phyloP scores from a whole-genome alignment of 441 rosid genomes.

The Syzygium malaccense region DNA sequence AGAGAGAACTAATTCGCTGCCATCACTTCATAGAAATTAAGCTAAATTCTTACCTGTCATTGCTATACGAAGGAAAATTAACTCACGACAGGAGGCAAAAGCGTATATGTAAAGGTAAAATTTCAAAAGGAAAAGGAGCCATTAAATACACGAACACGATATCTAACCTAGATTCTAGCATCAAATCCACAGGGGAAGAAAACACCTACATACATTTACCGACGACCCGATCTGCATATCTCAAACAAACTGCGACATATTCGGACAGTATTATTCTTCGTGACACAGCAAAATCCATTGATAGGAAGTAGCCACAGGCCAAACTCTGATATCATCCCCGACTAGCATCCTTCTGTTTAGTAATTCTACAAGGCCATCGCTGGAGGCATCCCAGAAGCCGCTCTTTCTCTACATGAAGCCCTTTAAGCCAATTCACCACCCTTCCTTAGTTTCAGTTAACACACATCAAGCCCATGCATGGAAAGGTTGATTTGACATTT shows the following conservation, averaged over 20 bases:
- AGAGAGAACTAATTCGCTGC: background rate
- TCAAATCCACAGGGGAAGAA: background rate
- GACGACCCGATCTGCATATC: background rate
- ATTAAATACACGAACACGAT: background rate
- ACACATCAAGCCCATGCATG: background rate
- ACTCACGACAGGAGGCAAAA: background rate
- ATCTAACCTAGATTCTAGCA: background rate
- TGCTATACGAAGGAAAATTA: background rate
- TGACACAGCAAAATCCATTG: background rate
- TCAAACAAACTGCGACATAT: background rate
- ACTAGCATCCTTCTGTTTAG: background rate
- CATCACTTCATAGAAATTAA: background rate
- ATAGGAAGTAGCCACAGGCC: background rate
- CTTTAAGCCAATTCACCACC: background rate
- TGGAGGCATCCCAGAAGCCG: background rate
- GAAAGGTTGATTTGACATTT: background rate
- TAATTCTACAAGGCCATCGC: background rate
- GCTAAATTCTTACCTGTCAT: background rate
- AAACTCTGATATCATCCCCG: background rate
- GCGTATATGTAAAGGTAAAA: background rate
- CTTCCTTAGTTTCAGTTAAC: background rate
- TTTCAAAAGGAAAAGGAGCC: background rate
- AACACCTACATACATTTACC: background rate
- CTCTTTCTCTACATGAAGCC: background rate
- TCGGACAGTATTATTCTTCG: background rate